Evolutionary conservation across 2,329 filamentous ascomycete genomes (phyloP).

Genomic region (Penicillium fuscoglaucum): DNA sequence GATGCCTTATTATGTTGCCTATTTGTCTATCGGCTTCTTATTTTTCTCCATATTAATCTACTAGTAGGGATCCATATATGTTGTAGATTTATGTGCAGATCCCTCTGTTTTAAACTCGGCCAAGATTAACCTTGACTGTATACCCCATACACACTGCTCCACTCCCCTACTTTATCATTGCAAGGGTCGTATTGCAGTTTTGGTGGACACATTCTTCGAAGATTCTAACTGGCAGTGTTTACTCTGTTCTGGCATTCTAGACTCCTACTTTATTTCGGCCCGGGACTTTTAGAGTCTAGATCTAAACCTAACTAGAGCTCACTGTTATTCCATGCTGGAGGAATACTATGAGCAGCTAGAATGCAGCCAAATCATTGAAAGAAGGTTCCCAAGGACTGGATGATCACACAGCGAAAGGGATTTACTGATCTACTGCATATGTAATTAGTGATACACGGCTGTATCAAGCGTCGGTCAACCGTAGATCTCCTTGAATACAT

Average conservation of each 20-base stretch:
- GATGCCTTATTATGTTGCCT: not conserved
- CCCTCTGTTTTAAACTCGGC: constrained; percentile 1
- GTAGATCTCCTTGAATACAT: not conserved
- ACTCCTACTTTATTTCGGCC: not conserved
- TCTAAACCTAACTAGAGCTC: not conserved
- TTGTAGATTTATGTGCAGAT: not conserved
- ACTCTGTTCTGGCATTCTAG: constrained; percentile 5
- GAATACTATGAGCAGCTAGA: not conserved
- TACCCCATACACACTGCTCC: not conserved
- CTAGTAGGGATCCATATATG: not conserved
- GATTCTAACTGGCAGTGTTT: constrained; percentile 1
- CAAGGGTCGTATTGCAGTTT: constrained; percentile 7
- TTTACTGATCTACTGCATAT: not conserved
- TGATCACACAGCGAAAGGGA: not conserved
- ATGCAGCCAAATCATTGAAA: not conserved
- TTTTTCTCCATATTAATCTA: not conserved
- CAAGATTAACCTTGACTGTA: not conserved
- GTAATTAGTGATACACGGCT: not conserved
- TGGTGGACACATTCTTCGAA: constrained; percentile 7
- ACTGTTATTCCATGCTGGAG: not conserved
- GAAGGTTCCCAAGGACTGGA: not conserved
- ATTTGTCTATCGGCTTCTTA: not conserved
- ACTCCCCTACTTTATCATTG: constrained; percentile 10
- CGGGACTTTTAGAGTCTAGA: not conserved
- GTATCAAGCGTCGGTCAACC: constrained; percentile 4